Evolutionary conservation across 75 land plant species (phyloP).

Genomic region (Azolla pinnata): DNA sequence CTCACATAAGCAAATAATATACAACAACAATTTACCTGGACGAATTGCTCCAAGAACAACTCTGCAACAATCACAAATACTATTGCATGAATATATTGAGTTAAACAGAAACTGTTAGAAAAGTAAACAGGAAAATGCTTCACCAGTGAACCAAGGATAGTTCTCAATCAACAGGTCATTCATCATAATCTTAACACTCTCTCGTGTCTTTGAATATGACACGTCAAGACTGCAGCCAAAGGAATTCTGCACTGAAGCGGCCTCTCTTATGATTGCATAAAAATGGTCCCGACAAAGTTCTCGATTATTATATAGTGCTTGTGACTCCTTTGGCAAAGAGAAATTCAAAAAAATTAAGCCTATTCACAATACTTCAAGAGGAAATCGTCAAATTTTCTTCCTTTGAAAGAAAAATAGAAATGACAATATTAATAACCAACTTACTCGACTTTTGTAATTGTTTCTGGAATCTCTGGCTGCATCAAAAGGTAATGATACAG

Average conservation of each 20-base stretch:
- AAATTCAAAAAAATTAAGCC: too few relatives aligned
- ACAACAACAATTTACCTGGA: too few relatives aligned
- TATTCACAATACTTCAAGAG: too few relatives aligned
- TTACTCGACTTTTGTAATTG: slow-evolving; percentile 25
- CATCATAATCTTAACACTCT: slow-evolving; percentile 20
- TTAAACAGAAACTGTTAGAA: neutral
- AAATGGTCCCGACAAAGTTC: slow-evolving; percentile 34
- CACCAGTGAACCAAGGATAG: slow-evolving; percentile 39
- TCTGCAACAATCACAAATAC: slow-evolving; percentile 16
- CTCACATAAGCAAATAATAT: too few relatives aligned
- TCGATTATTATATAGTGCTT: slow-evolving; percentile 31
- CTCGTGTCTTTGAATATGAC: slow-evolving; percentile 14
- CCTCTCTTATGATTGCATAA: slow-evolving; percentile 33
- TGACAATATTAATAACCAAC: neutral
- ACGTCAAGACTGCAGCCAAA: slow-evolving; percentile 22
- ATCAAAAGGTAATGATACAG: slow-evolving; percentile 29
- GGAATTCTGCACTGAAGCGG: slow-evolving; percentile 23
- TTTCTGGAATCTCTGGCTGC: slow-evolving; percentile 38
- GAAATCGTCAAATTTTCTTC: neutral
- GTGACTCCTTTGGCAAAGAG: slow-evolving; percentile 18
- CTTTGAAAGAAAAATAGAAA: slow-evolving; percentile 1
- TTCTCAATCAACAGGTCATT: slow-evolving; percentile 27
- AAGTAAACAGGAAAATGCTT: neutral
- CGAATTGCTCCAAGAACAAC: slow-evolving; percentile 28
- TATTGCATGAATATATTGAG: neutral